Base-by-base conservation (phyloP, 2,329 filamentous ascomycete genomes). In the Penicillium digitatum region DNA sequence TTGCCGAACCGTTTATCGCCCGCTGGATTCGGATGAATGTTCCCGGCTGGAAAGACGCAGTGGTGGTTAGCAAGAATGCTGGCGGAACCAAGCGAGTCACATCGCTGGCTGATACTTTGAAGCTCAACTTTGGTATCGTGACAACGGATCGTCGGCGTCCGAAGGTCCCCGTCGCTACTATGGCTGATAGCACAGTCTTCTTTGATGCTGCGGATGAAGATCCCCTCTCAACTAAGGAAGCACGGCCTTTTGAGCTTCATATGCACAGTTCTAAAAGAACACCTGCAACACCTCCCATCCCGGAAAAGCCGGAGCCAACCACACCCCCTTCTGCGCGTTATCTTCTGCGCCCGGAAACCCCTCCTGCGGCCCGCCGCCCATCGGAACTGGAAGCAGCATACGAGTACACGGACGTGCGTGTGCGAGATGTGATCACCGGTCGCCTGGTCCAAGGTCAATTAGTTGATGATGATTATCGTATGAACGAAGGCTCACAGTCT, bases 21-120 rank as follows among this genome's bases (percentile, higher is more conserved):
- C 88, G 90, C 65, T 99, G 94, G 94, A 95, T 99, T 67, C 87
- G 88, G 57, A 85, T 87, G 72, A 94, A 96, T 69, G 87, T 99
- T 37, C 81, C 84, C 14, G 85, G 88, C 61, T 99, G 94, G 94
- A 85, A 81, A 59, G 72, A 96, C 64, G 91, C 90, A 10, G 94
- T 99, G 7, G 92, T 96, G 16, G 94, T 99, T 22, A 97, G 93
- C 70, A 99, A 99, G 79, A 99, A 99, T 69, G 89, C 94, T 1
- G 94, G 94, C 53, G 94, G 94, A 55, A 97, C 94, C 46, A 99
- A 99, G 79, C 85, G 94, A 62, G 94, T 97, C 37, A 99, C 94
- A 14, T 96, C 93, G 27, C 80, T 99, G 52, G 94, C 94, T 58
- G 94, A 99, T 76, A 91, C 91, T 2, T 77, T 99, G 65, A 97